These are phyloP conservation scores for Sphaceloma murrayae DNA, from an alignment of 2,329 filamentous ascomycete genomes.

Conservation along the genomic window DNA sequence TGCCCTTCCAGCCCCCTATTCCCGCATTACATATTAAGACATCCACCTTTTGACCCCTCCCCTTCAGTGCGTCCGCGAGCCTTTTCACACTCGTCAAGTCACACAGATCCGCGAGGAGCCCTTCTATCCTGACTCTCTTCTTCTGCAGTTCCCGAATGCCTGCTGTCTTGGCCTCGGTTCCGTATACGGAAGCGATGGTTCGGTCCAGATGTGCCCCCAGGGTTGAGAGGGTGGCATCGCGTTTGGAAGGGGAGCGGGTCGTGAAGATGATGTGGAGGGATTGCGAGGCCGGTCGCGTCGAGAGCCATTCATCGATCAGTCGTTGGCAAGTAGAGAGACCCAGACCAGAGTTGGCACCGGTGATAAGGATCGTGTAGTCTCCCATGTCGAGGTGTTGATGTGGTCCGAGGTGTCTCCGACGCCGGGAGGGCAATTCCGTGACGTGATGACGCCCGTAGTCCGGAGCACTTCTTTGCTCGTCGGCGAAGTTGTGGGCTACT, in stretches of 20 bases:
- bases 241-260: constrained; percentile 67
- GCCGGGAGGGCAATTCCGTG: neutral
- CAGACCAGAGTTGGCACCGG: constrained; percentile 82
- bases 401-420: too few relatives aligned
- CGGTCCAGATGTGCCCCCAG: constrained; percentile 54
- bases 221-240: constrained; percentile 56
- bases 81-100: constrained; percentile 47
- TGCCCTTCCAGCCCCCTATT: constrained; percentile 73
- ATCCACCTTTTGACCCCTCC: constrained; percentile 62
- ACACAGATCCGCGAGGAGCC: constrained; percentile 50
- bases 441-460: neutral
- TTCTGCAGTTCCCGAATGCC: constrained; percentile 34
- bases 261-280: constrained; percentile 74
- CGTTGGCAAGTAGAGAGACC: constrained; percentile 76
- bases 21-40: constrained; percentile 78
- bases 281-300: constrained; percentile 53
- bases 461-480: too few relatives aligned
- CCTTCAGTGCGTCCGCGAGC: constrained; percentile 43
- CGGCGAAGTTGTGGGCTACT: too few relatives aligned
- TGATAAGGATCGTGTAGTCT: constrained; percentile 56
- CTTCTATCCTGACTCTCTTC: constrained; percentile 41
- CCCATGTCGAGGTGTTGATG: neutral
- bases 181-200: constrained; percentile 31
- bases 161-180: constrained; percentile 27
- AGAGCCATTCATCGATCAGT: constrained; percentile 81